Base-by-base conservation (phyloP, 202 grass and related monocot species). In the Dendrocalamus latiflorus region DNA sequence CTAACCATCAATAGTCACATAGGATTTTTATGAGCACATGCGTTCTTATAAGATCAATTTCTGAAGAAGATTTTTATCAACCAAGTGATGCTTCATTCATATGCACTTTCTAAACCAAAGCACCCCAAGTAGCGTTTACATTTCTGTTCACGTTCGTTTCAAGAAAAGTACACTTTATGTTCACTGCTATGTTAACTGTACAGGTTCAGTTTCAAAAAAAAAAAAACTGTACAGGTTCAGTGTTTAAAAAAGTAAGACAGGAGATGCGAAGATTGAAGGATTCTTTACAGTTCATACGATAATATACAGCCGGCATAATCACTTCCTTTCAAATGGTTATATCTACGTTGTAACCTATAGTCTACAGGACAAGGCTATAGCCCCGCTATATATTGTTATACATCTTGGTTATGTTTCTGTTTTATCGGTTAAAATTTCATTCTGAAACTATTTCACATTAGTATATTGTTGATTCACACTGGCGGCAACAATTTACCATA, bases 401-500 rank as follows among this genome's bases (percentile, higher is more conserved):
- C 22, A 74, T 3, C 12, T 44, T 44, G 12, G 43, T 12, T 44
- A 74, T 0, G 43, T 37, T 34, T 74, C 44, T 50, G 45, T 54
- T 33, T 74, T 64, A 74, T 30, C 43, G 9, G 3, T 21, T 5
- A 63, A 49, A 49, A 26, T 17, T 24, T 22, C 28, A 56, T 25
- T 60, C 22, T 72, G 81, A 56, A 48, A 36, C 44, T 88, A 65
- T 49, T 81, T 88, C 47, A 33, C 22, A 28, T 72, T 68, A 44
- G 25, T 18, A 33, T 5, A 37, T 42, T 30, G 70, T 41, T 64
- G 66, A 82, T 37, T 85, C 77, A 58, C 84, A 73, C 57, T 67
- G 6, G 54, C 22, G 53, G 65, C 79, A 80, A 47, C 30, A 87
- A 63, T 75, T 71, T 75, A 85, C 77, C 43, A 63, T 39, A 81